Evolutionary conservation across 2,329 filamentous ascomycete species (phyloP).

Genomic region (Verticillium nubilum): DNA sequence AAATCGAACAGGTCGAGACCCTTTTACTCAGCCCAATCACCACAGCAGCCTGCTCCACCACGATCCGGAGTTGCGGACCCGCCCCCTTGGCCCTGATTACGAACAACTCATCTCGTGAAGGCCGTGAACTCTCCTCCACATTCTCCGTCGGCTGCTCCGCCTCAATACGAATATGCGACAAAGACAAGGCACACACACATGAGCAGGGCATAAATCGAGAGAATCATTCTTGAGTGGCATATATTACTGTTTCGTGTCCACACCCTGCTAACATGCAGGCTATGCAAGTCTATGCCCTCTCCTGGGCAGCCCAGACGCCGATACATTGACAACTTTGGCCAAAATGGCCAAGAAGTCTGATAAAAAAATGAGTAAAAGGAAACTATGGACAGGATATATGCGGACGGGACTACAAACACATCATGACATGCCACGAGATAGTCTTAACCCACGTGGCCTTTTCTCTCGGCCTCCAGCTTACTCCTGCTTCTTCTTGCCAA

Average conservation of each 20-base stretch:
- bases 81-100: background rate
- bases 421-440: background rate
- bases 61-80: background rate
- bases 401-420: background rate
- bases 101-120: background rate
- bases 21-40: background rate
- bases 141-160: background rate
- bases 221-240: background rate
- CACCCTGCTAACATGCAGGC: background rate
- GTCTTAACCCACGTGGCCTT: background rate
- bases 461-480: slow-evolving; percentile 1
- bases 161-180: background rate
- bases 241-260: background rate
- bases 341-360: background rate
- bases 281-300: background rate
- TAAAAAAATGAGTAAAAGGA: background rate
- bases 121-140: background rate
- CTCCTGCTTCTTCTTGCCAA: slow-evolving; percentile 26
- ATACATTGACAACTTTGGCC: background rate
- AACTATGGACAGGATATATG: background rate
- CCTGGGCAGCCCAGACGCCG: background rate
- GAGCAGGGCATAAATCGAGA: background rate
- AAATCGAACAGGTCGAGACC: background rate
- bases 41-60: background rate
- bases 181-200: background rate